Evolutionary conservation across 164 flowering plant genomes (phyloP).

Genomic region (Santalum album): DNA sequence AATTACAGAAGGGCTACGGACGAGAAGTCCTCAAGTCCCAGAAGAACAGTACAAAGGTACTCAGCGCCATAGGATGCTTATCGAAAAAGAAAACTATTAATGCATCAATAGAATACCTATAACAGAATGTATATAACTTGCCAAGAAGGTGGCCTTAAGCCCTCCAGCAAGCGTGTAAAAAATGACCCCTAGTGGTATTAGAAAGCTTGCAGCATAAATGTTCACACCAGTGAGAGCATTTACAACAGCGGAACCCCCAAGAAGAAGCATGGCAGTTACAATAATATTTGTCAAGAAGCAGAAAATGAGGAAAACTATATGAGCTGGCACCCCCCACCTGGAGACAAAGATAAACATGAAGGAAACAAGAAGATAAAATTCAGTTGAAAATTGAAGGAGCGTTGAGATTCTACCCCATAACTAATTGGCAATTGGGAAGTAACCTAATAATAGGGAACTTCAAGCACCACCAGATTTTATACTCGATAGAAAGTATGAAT

Average conservation of each 20-base stretch:
- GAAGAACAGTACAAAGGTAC: too few species aligned
- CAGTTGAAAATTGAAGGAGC: too few species aligned
- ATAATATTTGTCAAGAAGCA: conserved; percentile 90
- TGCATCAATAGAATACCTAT: conserved; percentile 41
- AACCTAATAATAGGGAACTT: too few species aligned
- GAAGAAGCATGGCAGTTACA: conserved; percentile 96
- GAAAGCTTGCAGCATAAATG: conserved; percentile 91
- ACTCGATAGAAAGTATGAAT: too few species aligned
- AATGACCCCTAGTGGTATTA: conserved; percentile 90
- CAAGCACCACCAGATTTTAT: too few species aligned
- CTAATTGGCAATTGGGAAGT: too few species aligned
- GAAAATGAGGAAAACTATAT: conserved; percentile 68
- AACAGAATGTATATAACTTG: conserved; percentile 93
- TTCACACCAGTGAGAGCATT: conserved; percentile 95
- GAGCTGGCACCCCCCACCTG: conserved; percentile 95
- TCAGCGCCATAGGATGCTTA: too few species aligned
- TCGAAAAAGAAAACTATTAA: not conserved
- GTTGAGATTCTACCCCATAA: too few species aligned
- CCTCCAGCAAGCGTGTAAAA: conserved; percentile 95
- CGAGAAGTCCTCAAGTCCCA: too few species aligned
- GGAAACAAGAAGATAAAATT: too few species aligned
- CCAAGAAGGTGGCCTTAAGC: conserved; percentile 92
- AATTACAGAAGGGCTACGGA: too few species aligned
- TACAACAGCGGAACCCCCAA: conserved; percentile 97
- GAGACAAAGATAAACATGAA: conserved; percentile 1